Evolutionary conservation across 2,329 filamentous ascomycete species (phyloP).

Genomic region (Pestalotiopsis sp.): DNA sequence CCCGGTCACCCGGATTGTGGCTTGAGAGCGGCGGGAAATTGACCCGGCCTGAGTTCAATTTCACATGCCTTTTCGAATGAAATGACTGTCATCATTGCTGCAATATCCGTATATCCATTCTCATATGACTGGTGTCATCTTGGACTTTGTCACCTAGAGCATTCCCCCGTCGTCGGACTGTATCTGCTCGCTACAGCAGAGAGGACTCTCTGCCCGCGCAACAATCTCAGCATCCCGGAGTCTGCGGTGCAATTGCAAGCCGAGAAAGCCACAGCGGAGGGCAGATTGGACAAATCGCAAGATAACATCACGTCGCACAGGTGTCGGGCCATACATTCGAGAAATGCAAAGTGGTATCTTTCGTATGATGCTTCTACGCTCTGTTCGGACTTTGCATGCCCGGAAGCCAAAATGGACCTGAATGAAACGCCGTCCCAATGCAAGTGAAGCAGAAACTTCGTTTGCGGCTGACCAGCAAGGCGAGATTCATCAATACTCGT

Average conservation of each 20-base stretch:
- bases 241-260: neutral
- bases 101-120: neutral
- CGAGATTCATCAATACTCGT: constrained; percentile 18
- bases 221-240: neutral
- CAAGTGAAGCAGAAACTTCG: neutral
- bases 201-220: neutral
- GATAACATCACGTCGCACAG: neutral
- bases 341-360: constrained; percentile 1
- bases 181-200: neutral
- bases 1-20: neutral
- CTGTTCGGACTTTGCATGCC: neutral
- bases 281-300: neutral
- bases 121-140: neutral
- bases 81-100: neutral
- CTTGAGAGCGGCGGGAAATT: neutral
- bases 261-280: neutral
- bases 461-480: neutral
- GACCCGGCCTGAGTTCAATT: neutral
- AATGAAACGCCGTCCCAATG: constrained; percentile 13
- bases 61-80: neutral
- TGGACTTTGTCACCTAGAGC: neutral
- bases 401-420: neutral
- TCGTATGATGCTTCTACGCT: constrained; percentile 2
- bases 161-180: neutral
- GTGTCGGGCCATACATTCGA: neutral